Conservation (phyloP, 2,329 filamentous ascomycete genomes). For the Macroventuria anomochaeta region DNA sequence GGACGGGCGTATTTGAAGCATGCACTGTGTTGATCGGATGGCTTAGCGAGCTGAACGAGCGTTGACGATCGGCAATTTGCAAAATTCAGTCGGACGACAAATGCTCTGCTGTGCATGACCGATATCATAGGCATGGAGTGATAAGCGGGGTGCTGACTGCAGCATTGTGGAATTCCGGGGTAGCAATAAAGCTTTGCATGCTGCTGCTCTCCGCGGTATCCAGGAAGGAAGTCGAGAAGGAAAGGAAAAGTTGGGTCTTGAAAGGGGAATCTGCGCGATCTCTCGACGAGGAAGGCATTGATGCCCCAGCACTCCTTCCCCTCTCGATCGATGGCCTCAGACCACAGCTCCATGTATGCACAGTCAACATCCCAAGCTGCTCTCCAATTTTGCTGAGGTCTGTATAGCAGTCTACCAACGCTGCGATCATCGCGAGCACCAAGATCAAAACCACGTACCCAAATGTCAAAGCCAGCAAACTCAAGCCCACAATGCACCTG, state of each 20-base stretch:
- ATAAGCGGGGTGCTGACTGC: constrained; percentile 12
- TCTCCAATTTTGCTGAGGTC: too few relatives aligned
- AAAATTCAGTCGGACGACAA: neutral
- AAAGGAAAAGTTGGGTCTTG: neutral
- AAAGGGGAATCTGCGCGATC: neutral
- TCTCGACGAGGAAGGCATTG: neutral
- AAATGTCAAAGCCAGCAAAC: too few relatives aligned
- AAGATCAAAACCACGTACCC: too few relatives aligned
- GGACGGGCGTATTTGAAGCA: neutral
- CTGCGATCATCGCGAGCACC: too few relatives aligned
- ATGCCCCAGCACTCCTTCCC: neutral
- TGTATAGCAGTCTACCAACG: too few relatives aligned
- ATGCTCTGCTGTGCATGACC: neutral
- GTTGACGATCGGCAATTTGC: constrained; percentile 1
- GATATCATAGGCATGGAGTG: constrained; percentile 1
- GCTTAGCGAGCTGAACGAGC: constrained; percentile 5
- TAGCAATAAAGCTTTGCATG: neutral
- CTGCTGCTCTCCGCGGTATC: neutral
- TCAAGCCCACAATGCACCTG: too few relatives aligned
- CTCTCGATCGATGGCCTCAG: too few relatives aligned
- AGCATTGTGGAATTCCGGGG: neutral
- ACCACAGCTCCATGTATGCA: too few relatives aligned
- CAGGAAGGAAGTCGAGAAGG: neutral
- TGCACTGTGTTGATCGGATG: neutral
- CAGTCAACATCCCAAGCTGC: too few relatives aligned